Base-by-base conservation (phyloP, 192 early-diverging fungal species). In the Geranomyces variabilis region DNA sequence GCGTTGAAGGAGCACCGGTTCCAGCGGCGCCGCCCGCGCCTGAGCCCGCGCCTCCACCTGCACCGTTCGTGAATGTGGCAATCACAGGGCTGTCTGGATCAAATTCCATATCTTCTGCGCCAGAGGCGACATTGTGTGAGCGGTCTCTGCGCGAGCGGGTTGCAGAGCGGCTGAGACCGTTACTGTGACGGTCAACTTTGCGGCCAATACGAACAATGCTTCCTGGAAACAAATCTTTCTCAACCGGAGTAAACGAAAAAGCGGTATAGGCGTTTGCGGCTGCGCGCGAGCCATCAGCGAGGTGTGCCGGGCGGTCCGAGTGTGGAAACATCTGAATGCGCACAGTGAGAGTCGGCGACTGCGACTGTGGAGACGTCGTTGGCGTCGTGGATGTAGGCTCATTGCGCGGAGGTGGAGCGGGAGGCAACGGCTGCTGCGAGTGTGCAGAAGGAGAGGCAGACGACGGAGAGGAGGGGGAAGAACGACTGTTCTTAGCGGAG, bases 201-300 rank as follows among this genome's bases (percentile, higher is more conserved):
- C 81, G 57, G 17, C 81, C 81, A 59, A 83, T 80, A 28, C 75
- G 70, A 17, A 83, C 58, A n/a, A 78, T 61, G 41, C 53, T 65
- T 22, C 76, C 76, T 14, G 70, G 69, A 14, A 17, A 17, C 45
- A 83, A 60, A 63, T 80, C 73, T 19, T 65, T 59, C 56, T 80
- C 78, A 45, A 83, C 64, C 28, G 81, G 81, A 4, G 62, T 45
- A 36, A 83, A 83, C 14, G 73, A 57, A 51, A 83, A 83, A 10
- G 67, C 56, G 14, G 66, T 68, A 33, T 60, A 67, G 28, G 28
- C 31, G 17, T 53, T n/a, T n/a, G n/a, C n/a, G 4, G n/a, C 51
- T 24, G 51, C 51, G 51, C n/a, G n/a, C n/a, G 19, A n/a, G 24
- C n/a, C 51, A 17, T n/a, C 51, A 17, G 51, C 51, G 19, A 53